Conservation (phyloP, 441 rosid species). For the Eutrema salsugineum region DNA sequence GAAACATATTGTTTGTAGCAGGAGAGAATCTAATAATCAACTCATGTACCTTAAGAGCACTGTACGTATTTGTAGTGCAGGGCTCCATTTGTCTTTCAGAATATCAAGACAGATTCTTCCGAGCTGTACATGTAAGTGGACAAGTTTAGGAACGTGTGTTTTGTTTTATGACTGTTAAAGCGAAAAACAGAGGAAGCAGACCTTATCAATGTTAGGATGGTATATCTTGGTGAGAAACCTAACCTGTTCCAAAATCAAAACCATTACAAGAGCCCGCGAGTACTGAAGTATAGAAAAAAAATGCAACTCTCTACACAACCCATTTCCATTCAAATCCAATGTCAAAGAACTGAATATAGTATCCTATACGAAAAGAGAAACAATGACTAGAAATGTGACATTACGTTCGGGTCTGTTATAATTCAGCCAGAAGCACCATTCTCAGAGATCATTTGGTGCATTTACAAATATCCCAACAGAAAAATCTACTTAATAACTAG, state of each 20-base stretch:
- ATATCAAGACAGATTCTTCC: slow-evolving; percentile 97
- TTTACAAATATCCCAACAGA: background rate
- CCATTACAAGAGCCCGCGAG: background rate
- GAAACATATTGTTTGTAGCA: slow-evolving; percentile 59
- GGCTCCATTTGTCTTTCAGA: slow-evolving; percentile 98
- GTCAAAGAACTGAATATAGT: background rate
- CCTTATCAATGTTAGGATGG: slow-evolving; percentile 96
- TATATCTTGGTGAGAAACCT: slow-evolving; percentile 91
- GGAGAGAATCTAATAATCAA: background rate
- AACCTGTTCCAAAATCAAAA: slow-evolving; percentile 48
- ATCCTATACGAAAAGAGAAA: background rate
- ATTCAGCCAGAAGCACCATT: background rate
- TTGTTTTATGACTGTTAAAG: background rate
- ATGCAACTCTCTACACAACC: background rate
- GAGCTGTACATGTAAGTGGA: slow-evolving; percentile 45
- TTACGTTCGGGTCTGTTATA: background rate
- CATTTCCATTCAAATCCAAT: background rate
- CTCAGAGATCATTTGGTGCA: background rate
- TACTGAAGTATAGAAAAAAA: background rate
- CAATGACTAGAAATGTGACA: background rate
- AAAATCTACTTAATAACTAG: background rate
- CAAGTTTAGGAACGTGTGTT: background rate
- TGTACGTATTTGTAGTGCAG: slow-evolving; percentile 91
- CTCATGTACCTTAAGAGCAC: slow-evolving; percentile 74
- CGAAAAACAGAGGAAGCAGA: slow-evolving; percentile 8